A percentile compares a stretch with the other conserved stretches of the same genome.
phyloP scores from a whole-genome alignment of 257 asterid genomes.

The Nyctanthes arbortristis region DNA sequence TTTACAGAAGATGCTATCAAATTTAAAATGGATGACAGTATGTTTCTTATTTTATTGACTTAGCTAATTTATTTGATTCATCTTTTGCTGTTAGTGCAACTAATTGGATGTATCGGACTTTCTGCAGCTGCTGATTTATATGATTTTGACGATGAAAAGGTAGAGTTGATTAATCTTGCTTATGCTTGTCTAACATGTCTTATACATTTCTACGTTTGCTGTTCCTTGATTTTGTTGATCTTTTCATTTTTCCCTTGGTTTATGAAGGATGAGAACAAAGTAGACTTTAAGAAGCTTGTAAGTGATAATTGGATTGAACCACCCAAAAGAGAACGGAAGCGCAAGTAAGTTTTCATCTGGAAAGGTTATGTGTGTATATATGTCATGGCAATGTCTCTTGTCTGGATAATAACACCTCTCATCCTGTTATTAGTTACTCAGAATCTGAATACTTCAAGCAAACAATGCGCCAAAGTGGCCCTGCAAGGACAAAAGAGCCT shows the following conservation, averaged over 20 bases:
- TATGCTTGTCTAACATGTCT: conserved; percentile 13
- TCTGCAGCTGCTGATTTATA: conserved; percentile 95
- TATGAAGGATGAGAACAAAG: conserved; percentile 75
- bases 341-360: conserved; percentile 68
- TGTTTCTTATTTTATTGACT: conserved; percentile 30
- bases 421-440: conserved; percentile 60
- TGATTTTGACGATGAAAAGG: conserved; percentile 96
- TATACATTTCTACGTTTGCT: not conserved
- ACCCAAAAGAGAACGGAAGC: conserved; percentile 88
- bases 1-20: conserved; percentile 99
- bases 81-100: conserved; percentile 27
- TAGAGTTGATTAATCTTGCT: conserved; percentile 20
- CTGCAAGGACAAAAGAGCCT: conserved; percentile 93
- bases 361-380: conserved; percentile 4
- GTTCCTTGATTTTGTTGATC: conserved; percentile 17
- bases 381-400: not conserved
- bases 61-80: conserved; percentile 7
- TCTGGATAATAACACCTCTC: conserved; percentile 7
- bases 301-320: conserved; percentile 97
- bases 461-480: conserved; percentile 99
- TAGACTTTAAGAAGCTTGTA: conserved; percentile 93
- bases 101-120: conserved; percentile 32
- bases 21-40: conserved; percentile 98
- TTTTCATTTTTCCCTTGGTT: conserved; percentile 21
- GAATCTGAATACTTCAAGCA: conserved; percentile 98